Evolutionary conservation across 2,329 filamentous ascomycete genomes (phyloP).

Genomic region (Emergomyces africanus): DNA sequence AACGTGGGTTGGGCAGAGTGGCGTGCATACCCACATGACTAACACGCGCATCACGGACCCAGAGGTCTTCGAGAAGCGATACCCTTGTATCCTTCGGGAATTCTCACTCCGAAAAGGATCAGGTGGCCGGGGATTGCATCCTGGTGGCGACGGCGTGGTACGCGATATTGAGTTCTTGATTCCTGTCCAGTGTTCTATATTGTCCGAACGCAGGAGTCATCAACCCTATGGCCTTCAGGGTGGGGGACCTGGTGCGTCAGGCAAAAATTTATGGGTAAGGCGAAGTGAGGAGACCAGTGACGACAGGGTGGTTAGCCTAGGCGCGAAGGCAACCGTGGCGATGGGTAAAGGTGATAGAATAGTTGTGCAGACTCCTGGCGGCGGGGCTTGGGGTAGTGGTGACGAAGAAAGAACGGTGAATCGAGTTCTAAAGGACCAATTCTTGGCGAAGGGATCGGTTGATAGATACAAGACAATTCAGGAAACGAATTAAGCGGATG

Average conservation of each 20-base stretch:
- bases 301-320: conserved; percentile 44
- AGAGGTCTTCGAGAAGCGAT: conserved; percentile 69
- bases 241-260: conserved; percentile 64
- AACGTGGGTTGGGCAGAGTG: conserved; percentile 61
- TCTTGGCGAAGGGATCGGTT: conserved; percentile 4
- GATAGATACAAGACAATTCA: conserved; percentile 2
- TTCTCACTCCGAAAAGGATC: conserved; percentile 56
- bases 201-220: conserved; percentile 64
- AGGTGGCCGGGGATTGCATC: conserved; percentile 53
- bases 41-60: conserved; percentile 78
- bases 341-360: conserved; percentile 49
- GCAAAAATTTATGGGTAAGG: conserved; percentile 78
- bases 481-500: conserved; percentile 1
- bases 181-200: conserved; percentile 65
- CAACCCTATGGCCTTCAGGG: conserved; percentile 73
- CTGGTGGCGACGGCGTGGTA: conserved; percentile 63
- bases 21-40: conserved; percentile 77
- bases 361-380: conserved; percentile 46
- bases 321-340: conserved; percentile 49
- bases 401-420: conserved; percentile 1
- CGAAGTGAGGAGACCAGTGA: conserved; percentile 47
- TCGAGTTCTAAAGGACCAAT: not conserved
- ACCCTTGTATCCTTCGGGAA: conserved; percentile 61
- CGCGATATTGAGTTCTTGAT: conserved; percentile 76
- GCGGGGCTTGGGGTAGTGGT: conserved; percentile 22